These are phyloP conservation scores for Ophiostoma fasciatum DNA, from an alignment of 2,329 filamentous ascomycete genomes.

Conservation along the genomic window DNA sequence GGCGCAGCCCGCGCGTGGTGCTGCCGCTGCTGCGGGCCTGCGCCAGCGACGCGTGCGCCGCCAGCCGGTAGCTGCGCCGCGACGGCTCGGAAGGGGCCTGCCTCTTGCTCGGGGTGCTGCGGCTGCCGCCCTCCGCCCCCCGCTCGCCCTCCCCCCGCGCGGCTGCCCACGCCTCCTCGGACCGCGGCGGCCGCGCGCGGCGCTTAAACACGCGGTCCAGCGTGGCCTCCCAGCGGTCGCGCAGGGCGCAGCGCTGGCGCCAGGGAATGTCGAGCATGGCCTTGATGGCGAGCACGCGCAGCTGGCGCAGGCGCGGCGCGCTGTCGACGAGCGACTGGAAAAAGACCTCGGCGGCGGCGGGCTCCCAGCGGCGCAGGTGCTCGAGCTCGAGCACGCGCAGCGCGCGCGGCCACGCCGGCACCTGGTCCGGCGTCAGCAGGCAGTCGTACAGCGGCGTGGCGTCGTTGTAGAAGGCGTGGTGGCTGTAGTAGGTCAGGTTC, in stretches of 20 bases:
- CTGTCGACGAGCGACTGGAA: constrained; percentile 64
- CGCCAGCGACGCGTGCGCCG: constrained; percentile 12
- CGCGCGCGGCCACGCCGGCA: constrained; percentile 64
- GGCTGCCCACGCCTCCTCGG: no score
- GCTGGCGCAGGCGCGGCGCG: constrained; percentile 46
- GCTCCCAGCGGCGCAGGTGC: constrained; percentile 61
- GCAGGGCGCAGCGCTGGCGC: constrained; percentile 67
- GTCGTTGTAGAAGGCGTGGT: constrained; percentile 52
- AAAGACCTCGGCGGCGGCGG: constrained; percentile 57
- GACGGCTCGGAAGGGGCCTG: no score
- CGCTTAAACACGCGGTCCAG: constrained; percentile 53
- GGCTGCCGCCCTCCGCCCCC: not conserved
- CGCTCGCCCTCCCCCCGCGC: no score
- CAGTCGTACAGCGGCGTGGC: constrained; percentile 60
- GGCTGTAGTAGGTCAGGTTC: constrained; percentile 65
- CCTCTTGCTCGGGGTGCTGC: not conserved
- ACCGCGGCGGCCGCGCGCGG: constrained; percentile 11
- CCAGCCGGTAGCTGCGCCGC: constrained; percentile 23
- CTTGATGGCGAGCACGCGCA: constrained; percentile 59
- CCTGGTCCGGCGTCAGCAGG: constrained; percentile 46
- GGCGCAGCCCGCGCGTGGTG: constrained; percentile 2
- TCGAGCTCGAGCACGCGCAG: constrained; percentile 60
- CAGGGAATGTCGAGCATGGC: constrained; percentile 68
- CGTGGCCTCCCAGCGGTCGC: constrained; percentile 60
- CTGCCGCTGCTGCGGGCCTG: constrained; percentile 18